Evolutionary conservation across 2,329 filamentous ascomycete genomes (phyloP), one percentile per base, ranked within the genome.

Genomic region (Cryphonectria nitschkei): DNA sequence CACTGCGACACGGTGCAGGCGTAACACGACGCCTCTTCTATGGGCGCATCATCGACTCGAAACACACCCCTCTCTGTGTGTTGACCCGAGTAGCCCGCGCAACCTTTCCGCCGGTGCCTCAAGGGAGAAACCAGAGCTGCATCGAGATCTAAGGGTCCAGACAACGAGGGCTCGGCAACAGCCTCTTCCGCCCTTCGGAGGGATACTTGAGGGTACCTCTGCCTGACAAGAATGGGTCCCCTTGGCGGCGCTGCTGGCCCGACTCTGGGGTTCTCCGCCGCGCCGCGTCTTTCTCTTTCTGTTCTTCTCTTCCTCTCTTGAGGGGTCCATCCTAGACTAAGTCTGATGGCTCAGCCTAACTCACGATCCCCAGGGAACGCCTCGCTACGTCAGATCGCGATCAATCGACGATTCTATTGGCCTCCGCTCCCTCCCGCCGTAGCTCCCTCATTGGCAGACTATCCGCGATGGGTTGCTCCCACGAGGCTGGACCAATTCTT

Each of bases 61-160:
- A 19, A 19, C 54, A 34, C 26, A 13, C 13, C 54, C 13, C 29
- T 56, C 13, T 32, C 13, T 32, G 26, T 29, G 54, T 56, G 4
- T 29, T 29, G 26, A 13, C 54, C 54, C 14, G 11, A 3, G 26
- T 26, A 16, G 26, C 54, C 54, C 14, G 11, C 11, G 54, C 54
- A 16, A 26, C 13, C 26, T 13, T 14, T 16, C 11, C 26, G 54
- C 26, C 26, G 13, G 2, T 56, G 54, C n/a, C 26, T 16, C 22
- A 19, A 62, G 26, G 46, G 5, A 50, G 46, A n/a, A 50, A 19
- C 41, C 16, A 26, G 26, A 69, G 34, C 41, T 54, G 41, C 67
- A 69, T 69, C 70, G 67, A 69, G 70, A 69, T 71, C 70, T 26
- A 66, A 69, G 67, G 67, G 67, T 69, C 67, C 62, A 50, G 41